These are phyloP conservation scores for Bruguiera sexangula DNA, from an alignment of 345 rosid species.

Conservation along the genomic window DNA sequence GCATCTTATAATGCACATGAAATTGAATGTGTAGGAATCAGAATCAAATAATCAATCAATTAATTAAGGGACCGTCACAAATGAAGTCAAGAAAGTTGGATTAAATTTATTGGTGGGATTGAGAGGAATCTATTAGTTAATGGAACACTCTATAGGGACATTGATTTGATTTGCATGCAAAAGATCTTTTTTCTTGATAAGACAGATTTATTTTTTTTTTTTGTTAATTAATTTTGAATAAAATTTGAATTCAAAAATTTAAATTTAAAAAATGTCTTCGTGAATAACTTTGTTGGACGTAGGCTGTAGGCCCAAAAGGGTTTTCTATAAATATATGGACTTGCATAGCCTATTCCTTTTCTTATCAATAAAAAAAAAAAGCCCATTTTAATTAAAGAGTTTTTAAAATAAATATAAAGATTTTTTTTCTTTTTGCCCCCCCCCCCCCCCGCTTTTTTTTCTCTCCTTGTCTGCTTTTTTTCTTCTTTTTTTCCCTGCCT, in stretches of 20 bases:
- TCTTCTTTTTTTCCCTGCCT: slow-evolving; percentile 9
- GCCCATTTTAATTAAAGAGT: slow-evolving; percentile 37
- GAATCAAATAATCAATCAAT: slow-evolving; percentile 5
- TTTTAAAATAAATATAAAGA: too few relatives aligned
- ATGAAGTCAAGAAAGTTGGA: slow-evolving; percentile 16
- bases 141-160: slow-evolving; percentile 4
- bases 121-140: slow-evolving; percentile 16
- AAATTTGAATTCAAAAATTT: too few relatives aligned
- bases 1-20: background rate
- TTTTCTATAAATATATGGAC: slow-evolving; percentile 12
- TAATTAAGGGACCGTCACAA: slow-evolving; percentile 22
- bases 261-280: too few relatives aligned
- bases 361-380: slow-evolving; percentile 37
- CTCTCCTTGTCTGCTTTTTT: background rate
- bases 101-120: slow-evolving; percentile 14
- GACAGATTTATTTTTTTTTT: too few relatives aligned
- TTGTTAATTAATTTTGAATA: too few relatives aligned
- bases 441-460: background rate
- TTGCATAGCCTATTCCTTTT: slow-evolving; percentile 21
- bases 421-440: too few relatives aligned
- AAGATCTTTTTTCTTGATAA: slow-evolving; percentile 12
- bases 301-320: slow-evolving; percentile 27
- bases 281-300: background rate
- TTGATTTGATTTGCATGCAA: slow-evolving; percentile 46
- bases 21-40: background rate